Conservation (phyloP, 73 alveolate genomes). For the Paramecium sonneborni region DNA sequence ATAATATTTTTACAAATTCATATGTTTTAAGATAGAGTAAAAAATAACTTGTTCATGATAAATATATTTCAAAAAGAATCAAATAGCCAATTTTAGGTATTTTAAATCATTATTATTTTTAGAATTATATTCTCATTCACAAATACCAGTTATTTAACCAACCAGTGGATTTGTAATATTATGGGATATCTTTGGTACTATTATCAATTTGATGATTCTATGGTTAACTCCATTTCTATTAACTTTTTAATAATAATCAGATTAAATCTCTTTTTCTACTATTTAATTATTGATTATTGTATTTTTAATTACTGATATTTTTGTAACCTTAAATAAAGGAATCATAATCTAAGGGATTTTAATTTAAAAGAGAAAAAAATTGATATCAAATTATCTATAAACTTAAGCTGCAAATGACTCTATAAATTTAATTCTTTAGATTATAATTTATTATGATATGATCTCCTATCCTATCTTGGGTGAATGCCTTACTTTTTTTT, state of each 20-base stretch:
- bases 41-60: not conserved
- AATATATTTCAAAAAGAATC: not conserved
- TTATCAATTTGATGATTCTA: not conserved
- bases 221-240: not conserved
- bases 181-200: constrained; percentile 6
- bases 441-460: not conserved
- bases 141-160: not conserved
- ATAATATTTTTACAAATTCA: not conserved
- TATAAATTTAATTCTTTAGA: not conserved
- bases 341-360: not conserved
- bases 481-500: not conserved
- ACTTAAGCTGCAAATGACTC: not conserved
- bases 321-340: constrained; percentile 10
- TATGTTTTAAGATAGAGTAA: not conserved
- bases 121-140: not conserved
- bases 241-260: not conserved
- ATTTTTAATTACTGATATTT: not conserved
- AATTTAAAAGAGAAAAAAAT: not conserved
- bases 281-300: not conserved
- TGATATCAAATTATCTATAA: not conserved
- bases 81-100: not conserved
- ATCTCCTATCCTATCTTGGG: not conserved
- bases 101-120: not conserved
- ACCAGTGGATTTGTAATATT: not conserved
- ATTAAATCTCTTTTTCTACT: not conserved